phyloP scores from a whole-genome alignment of 768 basidiomycete genomes.

The Paxillus ammoniavirescens region DNA sequence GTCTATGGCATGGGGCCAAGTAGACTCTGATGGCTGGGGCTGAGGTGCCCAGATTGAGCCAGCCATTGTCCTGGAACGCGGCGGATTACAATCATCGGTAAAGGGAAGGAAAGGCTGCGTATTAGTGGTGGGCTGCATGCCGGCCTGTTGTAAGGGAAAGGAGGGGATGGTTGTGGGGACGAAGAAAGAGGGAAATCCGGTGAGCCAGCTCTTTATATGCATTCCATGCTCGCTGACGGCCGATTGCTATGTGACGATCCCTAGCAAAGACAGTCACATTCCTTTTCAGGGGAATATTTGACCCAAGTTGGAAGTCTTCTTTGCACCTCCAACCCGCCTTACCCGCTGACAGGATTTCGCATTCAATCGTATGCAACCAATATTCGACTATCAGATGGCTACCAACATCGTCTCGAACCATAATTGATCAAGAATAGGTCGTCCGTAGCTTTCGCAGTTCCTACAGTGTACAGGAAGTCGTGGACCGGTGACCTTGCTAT shows the following conservation, averaged over 20 bases:
- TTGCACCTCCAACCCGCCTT: conserved; percentile 23
- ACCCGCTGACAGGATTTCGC: conserved; percentile 27
- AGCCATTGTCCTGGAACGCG: conserved; percentile 38
- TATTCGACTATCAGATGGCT: conserved; percentile 26
- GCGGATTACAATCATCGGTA: conserved; percentile 40
- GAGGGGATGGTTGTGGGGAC: conserved; percentile 41
- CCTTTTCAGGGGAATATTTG: conserved; percentile 32
- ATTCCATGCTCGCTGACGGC: conserved; percentile 22
- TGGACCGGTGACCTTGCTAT: not conserved
- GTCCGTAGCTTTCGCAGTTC: not conserved
- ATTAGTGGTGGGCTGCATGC: conserved; percentile 28
- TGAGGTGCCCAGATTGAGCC: conserved; percentile 84
- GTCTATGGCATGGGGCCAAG: conserved; percentile 69
- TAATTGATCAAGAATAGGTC: not conserved
- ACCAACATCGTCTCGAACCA: conserved; percentile 8
- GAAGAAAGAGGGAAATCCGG: conserved; percentile 38
- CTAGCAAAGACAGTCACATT: conserved; percentile 27
- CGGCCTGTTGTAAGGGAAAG: conserved; percentile 4
- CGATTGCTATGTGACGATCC: conserved; percentile 30
- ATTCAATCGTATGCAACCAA: conserved; percentile 13
- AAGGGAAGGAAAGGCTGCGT: conserved; percentile 32
- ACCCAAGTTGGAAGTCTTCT: conserved; percentile 30
- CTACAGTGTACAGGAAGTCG: not conserved
- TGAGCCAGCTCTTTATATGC: conserved; percentile 31
- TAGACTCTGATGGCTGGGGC: conserved; percentile 61